Evolutionary conservation across 768 basidiomycete species (phyloP).

Genomic region (Clavaria fumosa): DNA sequence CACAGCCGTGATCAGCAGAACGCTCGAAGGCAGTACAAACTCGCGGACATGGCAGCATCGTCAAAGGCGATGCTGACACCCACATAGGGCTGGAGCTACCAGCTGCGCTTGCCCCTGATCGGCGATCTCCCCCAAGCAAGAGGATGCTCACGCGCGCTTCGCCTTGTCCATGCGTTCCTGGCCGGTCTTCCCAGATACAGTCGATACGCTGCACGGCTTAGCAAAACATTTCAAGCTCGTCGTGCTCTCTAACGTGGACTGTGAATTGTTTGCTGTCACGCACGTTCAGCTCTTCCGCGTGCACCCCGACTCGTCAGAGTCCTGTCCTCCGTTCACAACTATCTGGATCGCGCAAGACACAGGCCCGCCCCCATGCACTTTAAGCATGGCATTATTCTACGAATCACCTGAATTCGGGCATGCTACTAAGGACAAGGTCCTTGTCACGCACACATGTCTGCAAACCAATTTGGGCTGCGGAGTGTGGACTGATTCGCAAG

Average conservation of each 20-base stretch:
- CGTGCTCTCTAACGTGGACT: slow-evolving; percentile 67
- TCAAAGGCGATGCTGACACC: too few relatives aligned
- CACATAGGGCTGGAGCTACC: too few relatives aligned
- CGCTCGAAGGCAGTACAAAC: slow-evolving; percentile 11
- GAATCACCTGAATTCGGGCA: too few relatives aligned
- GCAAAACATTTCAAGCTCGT: slow-evolving; percentile 51
- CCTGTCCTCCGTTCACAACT: slow-evolving; percentile 44
- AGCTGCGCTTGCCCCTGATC: too few relatives aligned
- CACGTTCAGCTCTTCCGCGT: slow-evolving; percentile 33
- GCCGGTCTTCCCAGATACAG: slow-evolving; percentile 54
- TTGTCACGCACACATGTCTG: too few relatives aligned
- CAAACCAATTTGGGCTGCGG: too few relatives aligned
- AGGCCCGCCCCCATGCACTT: too few relatives aligned
- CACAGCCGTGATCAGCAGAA: slow-evolving; percentile 13
- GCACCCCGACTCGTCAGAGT: slow-evolving; percentile 11
- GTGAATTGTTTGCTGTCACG: slow-evolving; percentile 42
- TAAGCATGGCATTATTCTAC: too few relatives aligned
- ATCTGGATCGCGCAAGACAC: slow-evolving; percentile 60
- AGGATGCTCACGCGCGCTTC: slow-evolving; percentile 30
- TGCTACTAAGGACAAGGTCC: too few relatives aligned
- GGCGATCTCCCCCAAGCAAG: slow-evolving; percentile 9
- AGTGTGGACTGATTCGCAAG: too few relatives aligned
- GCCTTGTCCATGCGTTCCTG: slow-evolving; percentile 46
- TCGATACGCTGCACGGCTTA: slow-evolving; percentile 40
- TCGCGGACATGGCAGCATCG: too few relatives aligned